Conservation (phyloP, 805 yeast species). For the Metschnikowia peoriensis region DNA sequence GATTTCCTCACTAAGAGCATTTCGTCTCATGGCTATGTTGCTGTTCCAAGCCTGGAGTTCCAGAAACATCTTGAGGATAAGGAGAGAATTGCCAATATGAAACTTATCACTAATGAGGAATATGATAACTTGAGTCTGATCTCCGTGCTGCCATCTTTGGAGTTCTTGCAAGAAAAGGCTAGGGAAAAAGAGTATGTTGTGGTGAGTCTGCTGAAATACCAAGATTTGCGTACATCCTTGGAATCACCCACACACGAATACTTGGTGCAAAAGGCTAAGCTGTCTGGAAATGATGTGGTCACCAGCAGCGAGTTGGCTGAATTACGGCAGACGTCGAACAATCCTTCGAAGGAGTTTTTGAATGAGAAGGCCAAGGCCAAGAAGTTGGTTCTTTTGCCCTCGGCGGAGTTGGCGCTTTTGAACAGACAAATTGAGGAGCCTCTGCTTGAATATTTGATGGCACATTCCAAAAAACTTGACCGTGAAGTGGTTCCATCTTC, state of each 20-base stretch:
- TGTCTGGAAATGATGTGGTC: conserved; percentile 8
- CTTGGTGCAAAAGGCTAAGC: conserved; percentile 15
- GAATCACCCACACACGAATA: conserved; percentile 13
- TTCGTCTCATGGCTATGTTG: conserved; percentile 17
- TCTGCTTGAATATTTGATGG: conserved; percentile 11
- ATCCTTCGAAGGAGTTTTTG: conserved; percentile 10
- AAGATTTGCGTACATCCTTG: conserved; percentile 18
- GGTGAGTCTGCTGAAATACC: conserved; percentile 14
- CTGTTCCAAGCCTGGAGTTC: conserved; percentile 19
- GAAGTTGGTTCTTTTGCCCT: conserved; percentile 7
- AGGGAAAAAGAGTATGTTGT: conserved; percentile 11
- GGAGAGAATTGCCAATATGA: conserved; percentile 26
- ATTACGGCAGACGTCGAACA: conserved; percentile 5
- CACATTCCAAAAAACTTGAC: conserved; percentile 5
- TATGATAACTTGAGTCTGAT: conserved; percentile 15
- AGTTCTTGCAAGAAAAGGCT: conserved; percentile 19
- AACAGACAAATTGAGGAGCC: conserved; percentile 10
- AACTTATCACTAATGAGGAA: conserved; percentile 20
- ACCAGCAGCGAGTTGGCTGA: conserved; percentile 10
- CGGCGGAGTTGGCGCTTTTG: conserved; percentile 9
- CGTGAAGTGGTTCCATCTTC: conserved; percentile 2
- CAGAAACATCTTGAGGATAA: conserved; percentile 27
- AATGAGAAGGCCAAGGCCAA: conserved; percentile 8
- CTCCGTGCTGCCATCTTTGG: conserved; percentile 11
- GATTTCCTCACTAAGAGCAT: conserved; percentile 18